phyloP scores from a whole-genome alignment of 345 rosid species.

The Reutealis trisperma region DNA sequence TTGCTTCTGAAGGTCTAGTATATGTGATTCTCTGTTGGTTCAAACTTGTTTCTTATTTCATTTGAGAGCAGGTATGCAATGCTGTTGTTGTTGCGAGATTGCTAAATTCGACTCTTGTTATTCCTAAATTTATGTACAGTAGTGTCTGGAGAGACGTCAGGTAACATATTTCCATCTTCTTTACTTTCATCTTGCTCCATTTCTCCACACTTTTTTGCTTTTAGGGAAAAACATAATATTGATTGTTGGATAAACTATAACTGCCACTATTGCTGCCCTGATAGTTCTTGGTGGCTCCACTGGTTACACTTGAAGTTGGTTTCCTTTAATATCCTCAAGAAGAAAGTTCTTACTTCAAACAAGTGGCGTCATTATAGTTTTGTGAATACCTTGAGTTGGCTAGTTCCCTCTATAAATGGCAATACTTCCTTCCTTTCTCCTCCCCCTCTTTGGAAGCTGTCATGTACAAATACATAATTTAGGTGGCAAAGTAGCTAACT shows the following conservation, averaged over 20 bases:
- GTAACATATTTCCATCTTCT: constrained; percentile 39
- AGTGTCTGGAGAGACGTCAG: constrained; percentile 94
- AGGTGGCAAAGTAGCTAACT: background rate
- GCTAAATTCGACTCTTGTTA: constrained; percentile 83
- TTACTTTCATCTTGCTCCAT: background rate
- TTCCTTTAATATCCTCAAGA: background rate
- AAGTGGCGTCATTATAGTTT: background rate
- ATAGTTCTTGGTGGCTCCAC: background rate
- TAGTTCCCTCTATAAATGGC: background rate
- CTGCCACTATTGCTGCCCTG: background rate
- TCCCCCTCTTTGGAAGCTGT: background rate
- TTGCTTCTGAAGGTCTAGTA: constrained; percentile 5
- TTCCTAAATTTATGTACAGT: constrained; percentile 91
- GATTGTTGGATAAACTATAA: background rate
- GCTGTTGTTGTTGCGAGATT: constrained; percentile 81
- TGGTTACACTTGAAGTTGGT: background rate
- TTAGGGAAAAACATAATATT: background rate
- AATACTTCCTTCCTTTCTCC: background rate
- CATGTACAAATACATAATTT: background rate
- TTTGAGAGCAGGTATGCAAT: constrained; percentile 75
- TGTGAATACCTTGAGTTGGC: background rate
- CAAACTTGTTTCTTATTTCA: constrained; percentile 16
- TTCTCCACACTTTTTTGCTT: background rate
- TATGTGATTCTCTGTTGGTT: constrained; percentile 11
- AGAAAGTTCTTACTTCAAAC: constrained; percentile 4